Base-by-base conservation (phyloP, 352 stramenopile species). In the Albugo laibachii region DNA sequence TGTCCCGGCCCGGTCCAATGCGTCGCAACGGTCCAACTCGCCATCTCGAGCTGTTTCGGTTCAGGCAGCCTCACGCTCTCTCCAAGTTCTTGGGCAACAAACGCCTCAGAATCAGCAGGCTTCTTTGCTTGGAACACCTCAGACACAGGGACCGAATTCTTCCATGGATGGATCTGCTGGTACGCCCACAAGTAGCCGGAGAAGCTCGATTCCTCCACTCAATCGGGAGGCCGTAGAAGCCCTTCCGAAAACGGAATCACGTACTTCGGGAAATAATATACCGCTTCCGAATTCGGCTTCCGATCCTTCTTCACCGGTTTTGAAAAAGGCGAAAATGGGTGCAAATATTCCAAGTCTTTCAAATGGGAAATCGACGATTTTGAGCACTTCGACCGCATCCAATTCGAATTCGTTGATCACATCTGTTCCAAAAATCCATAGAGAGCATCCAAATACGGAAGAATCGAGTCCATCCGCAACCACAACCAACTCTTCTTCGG, bases 301-400 rank as follows among this genome's bases (percentile, higher is more conserved):
- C 3, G 16, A 43, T 19, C 69, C 67, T 0, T 60, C 58, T 4
- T 60, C 68, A 13, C 75, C 76, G 0, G 76, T 77, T 2, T 54
- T 74, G 16, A 88, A 88, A 61, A 88, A 88, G 54, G 63, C 67
- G 11, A 88, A 88, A 55, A 61, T 43, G 16, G 38, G 55, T 15
- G 69, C 57, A 44, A 62, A 50, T 45, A 83, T 84, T 36, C 69
- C 72, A 8, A 83, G 69, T 27, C 46, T 84, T 24, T 68, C 66
- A 5, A 88, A 85, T 53, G 72, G 70, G 16, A 85, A 84, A 51
- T 57, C 55, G 37, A 55, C 15, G 43, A 57, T 11, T 56, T 83
- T 6, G 48, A 55, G 11, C 57, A 55, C 49, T 1, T 58, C 49
- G 10, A 49, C 55, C 16, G 56, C 31, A 15, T 59, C 51, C 41